Base-by-base conservation (phyloP, 495 filamentous ascomycete species). In the Lasiosphaeria hispida region DNA sequence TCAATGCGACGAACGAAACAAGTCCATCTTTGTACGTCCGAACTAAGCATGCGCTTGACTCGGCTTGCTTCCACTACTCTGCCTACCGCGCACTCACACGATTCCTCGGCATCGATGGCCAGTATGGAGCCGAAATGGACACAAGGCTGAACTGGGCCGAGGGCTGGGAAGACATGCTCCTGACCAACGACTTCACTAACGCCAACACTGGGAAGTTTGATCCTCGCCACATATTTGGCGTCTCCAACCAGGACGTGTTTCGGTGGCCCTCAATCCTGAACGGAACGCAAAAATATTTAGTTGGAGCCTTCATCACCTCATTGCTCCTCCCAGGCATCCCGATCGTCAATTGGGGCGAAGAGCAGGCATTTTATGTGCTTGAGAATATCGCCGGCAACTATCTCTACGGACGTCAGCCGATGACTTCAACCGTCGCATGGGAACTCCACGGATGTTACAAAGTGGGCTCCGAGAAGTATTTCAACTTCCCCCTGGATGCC, bases 231-330 rank as follows among this genome's bases (percentile, higher is more conserved):
- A 84, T 89, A 80, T 87, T 82, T 53, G 87, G 87, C 34, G 78
- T 78, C 4, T 85, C 84, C 7, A 89, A 89, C 56, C 86, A 89
- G 67, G 86, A 89, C 63, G 84, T 89, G 4, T 87, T 89, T 64
- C 48, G 86, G 3, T 90, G 87, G 87, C 87, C 87, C 14, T 75
- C 83, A 2, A 75, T 90, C 41, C 69, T 76, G n/a, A 77, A 82
- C 53, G 87, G 87, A 9, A 79, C 83, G 1, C 76, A 87, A 55
- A 78, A 82, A 48, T 79, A 82, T 63, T 66, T 88, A 7, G 68
- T 90, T 0, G 87, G 80, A 7, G 65, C 80, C 0, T 89, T 86
- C 61, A 82, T 89, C 51, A 85, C 82, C 1, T 85, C 83, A 7
- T 60, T 89, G 10, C 72, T 84, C 35, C 73, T 89, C 63, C 87